phyloP scores from a whole-genome alignment of 1,139 yeast species.

The Saccharomyces hybrid region DNA sequence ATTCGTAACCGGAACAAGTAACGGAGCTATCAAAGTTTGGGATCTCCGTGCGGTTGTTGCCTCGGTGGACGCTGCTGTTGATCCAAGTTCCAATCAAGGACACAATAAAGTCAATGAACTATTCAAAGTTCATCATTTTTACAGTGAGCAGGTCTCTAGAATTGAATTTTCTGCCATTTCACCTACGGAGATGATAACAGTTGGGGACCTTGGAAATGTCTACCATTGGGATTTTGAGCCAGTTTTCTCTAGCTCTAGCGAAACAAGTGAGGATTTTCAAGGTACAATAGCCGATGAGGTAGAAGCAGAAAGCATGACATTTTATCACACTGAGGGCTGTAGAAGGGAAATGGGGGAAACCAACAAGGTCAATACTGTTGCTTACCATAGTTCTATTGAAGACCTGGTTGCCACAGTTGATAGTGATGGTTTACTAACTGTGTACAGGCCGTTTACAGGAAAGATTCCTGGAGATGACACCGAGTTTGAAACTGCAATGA shows the following conservation, averaged over 20 bases:
- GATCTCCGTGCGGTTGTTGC: slow-evolving; percentile 24
- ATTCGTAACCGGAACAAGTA: slow-evolving; percentile 25
- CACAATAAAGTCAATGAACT: slow-evolving; percentile 10
- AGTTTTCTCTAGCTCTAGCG: slow-evolving; percentile 2
- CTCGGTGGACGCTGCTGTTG: slow-evolving; percentile 7
- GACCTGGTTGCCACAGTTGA: slow-evolving; percentile 27
- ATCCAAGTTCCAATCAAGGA: slow-evolving; percentile 2
- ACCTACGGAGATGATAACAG: slow-evolving; percentile 24
- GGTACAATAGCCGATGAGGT: slow-evolving; percentile 12
- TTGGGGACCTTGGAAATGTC: slow-evolving; percentile 28
- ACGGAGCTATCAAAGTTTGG: slow-evolving; percentile 28
- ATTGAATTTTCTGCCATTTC: slow-evolving; percentile 21
- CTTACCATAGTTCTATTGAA: slow-evolving; percentile 23
- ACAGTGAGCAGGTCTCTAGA: slow-evolving; percentile 23
- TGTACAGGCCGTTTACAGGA: slow-evolving; percentile 28
- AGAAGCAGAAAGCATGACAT: slow-evolving; percentile 23
- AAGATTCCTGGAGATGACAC: slow-evolving; percentile 15
- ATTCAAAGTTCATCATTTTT: slow-evolving; percentile 19
- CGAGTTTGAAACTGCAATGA: neutral
- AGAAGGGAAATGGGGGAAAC: slow-evolving; percentile 18
- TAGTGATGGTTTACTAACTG: slow-evolving; percentile 26
- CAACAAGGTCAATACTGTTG: slow-evolving; percentile 21
- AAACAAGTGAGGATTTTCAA: neutral
- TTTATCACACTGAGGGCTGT: slow-evolving; percentile 31
- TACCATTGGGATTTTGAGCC: slow-evolving; percentile 30